Evolutionary conservation across 2,329 filamentous ascomycete genomes (phyloP).

Genomic region (Aspergillus carbonarius): DNA sequence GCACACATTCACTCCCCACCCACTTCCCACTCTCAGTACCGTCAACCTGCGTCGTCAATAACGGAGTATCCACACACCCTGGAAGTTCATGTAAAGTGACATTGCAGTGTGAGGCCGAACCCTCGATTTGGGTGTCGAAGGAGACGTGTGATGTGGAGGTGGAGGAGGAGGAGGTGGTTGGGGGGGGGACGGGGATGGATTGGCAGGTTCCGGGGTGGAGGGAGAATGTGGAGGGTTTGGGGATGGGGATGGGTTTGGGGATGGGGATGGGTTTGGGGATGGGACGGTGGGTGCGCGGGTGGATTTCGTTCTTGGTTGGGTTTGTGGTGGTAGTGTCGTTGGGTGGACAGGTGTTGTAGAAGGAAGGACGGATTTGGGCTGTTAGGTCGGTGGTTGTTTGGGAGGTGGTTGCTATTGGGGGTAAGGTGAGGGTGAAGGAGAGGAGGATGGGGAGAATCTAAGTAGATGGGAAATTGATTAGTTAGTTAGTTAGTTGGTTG

Average conservation of each 20-base stretch:
- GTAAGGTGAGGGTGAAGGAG: not conserved
- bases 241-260: not conserved
- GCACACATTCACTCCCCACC: conserved; percentile 26
- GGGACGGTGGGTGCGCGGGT: not conserved
- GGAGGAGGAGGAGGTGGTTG: conserved; percentile 15
- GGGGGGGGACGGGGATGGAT: conserved; percentile 25
- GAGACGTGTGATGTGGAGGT: conserved; percentile 27
- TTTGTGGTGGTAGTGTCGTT: conserved; percentile 12
- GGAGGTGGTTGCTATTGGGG: not conserved
- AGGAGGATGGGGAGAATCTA: not conserved
- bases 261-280: not conserved
- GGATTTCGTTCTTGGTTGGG: conserved; percentile 4
- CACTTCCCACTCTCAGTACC: conserved; percentile 21
- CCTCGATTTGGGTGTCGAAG: conserved; percentile 19
- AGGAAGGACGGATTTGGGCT: not conserved
- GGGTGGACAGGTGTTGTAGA: not conserved
- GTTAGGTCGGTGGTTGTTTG: not conserved
- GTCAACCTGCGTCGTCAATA: conserved; percentile 23
- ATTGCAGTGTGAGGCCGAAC: conserved; percentile 24
- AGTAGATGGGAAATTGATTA: not conserved
- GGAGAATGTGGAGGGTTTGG: conserved; percentile 22
- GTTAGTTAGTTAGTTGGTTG: too few species aligned
- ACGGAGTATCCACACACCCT: conserved; percentile 30
- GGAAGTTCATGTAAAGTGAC: conserved; percentile 36
- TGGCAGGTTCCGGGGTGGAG: conserved; percentile 26